Evolutionary conservation across 2,329 filamentous ascomycete species (phyloP), one percentile per base, ranked within the genome.

Genomic region (Geosmithia putterillii): DNA sequence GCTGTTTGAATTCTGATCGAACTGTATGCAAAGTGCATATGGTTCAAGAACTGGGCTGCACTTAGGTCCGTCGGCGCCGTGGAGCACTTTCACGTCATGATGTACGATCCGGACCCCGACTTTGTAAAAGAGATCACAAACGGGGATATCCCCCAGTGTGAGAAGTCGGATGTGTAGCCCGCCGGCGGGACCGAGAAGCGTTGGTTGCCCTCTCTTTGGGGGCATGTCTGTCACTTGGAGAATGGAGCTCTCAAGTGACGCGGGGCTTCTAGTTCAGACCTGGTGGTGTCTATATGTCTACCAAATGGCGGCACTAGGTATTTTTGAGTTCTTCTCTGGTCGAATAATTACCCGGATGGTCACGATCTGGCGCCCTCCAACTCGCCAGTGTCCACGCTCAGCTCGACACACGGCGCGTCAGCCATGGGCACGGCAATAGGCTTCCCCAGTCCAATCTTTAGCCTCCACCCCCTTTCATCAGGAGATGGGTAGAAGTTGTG

Each of bases 61-160:
- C 65, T 95, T 51, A 95, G 95, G 66, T 92, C 83, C 20, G 77
- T 96, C 22, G 78, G 87, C 52, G 79, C 84, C 1, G 77, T 96
- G 10, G 89, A 95, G 67, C 90, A 96, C 59, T 92, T 96, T 56
- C 90, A 96, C 61, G 82, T 95, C 55, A 88, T 95, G 87, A 67
- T 95, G 43, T 84, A 81, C 58, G 71, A 86, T 51, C 81, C 88
- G 1, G 80, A 90, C 52, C 67, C 70, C 35, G 70, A 67, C 3
- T 86, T 94, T 51, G 62, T 95, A 39, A 65, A 67, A 42, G 65
- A 77, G 44, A 71, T 95, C 47, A 95, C 87, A 6, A 66, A 76
- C 34, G 82, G 80, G 12, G 87, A 94, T 63, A 67, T 83, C 38
- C 79, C 86, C 2, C 68, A 84, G 55, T 71, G 19, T 40, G 35